These are phyloP conservation scores for Kurtzmaniella quercitrusa DNA, from an alignment of 1,139 yeast genomes.

Conservation along the genomic window DNA sequence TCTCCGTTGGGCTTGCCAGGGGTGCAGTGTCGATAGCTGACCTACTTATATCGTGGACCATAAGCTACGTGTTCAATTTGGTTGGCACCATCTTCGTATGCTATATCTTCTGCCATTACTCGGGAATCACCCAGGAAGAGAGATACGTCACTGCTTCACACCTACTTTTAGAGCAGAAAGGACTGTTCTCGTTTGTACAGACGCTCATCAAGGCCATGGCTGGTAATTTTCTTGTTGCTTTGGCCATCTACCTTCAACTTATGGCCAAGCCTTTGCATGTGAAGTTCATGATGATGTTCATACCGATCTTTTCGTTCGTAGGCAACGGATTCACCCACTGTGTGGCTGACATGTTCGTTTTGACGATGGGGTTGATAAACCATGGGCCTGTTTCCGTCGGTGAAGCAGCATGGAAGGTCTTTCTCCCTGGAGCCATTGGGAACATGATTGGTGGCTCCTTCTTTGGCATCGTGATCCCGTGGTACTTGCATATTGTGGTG, in stretches of 20 bases:
- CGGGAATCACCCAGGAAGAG: conserved; percentile 41
- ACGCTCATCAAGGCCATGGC: conserved; percentile 64
- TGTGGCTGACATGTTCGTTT: conserved; percentile 74
- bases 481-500: conserved; percentile 63
- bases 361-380: conserved; percentile 63
- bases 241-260: conserved; percentile 71
- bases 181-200: conserved; percentile 46
- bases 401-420: conserved; percentile 63
- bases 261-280: conserved; percentile 82
- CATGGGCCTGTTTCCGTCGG: conserved; percentile 61
- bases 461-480: conserved; percentile 60
- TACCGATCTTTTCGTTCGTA: conserved; percentile 74
- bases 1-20: conserved; percentile 61
- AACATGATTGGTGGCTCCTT: conserved; percentile 67
- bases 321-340: conserved; percentile 71
- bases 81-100: conserved; percentile 62
- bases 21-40: conserved; percentile 67
- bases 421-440: conserved; percentile 66
- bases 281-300: conserved; percentile 54
- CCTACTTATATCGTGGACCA: conserved; percentile 60
- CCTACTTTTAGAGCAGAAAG: conserved; percentile 44
- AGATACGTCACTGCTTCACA: conserved; percentile 44
- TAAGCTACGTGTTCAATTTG: conserved; percentile 63
- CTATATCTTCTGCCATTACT: conserved; percentile 54
- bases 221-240: conserved; percentile 70